Base-by-base conservation (phyloP, 805 yeast species). In the Teunomyces kruisii region DNA sequence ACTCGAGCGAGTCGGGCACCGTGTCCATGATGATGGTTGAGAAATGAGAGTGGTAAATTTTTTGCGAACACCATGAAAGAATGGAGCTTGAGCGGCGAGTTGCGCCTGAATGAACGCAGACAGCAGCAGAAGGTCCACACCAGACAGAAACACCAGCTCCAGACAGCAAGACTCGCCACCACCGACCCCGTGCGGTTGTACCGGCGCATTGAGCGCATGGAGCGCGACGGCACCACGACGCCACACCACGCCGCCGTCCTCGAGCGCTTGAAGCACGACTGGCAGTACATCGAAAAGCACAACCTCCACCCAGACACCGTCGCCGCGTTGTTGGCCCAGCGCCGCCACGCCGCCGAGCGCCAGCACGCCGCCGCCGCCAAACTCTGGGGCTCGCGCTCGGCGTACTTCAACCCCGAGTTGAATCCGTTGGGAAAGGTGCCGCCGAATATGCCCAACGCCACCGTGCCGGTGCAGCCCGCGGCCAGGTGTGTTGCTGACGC, bases 351-450 rank as follows among this genome's bases (percentile, higher is more conserved):
- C 28, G 52, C 56, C 33, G 43, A 45, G 27, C 49, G 54, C 28
- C 47, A 51, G 33, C 46, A 46, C 27, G 45, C 43, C 32, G 56
- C 45, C 38, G 48, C 44, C n/a, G 53, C 46, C 48, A 68, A 56
- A 41, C 61, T 67, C 7, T 62, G 78, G 53, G 84, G 82, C 1
- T 55, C 52, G 24, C 62, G 70, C 31, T 81, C 87, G 6, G 67
- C 81, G 1, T 84, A 77, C 56, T 82, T 79, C 59, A 84, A 84
- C 52, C 81, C 84, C 4, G 87, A 83, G 49, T 74, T 85, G 67
- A 84, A 84, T 48, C 82, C 84, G 2, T 55, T 73, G 4, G 89
- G 89, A 0, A 61, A 55, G 39, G 78, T 82, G 0, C 86, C 86
- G 6, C 24, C 42, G 30, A 16, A 14, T 1, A 35, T 61, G 46